phyloP scores from a whole-genome alignment of 345 rosid genomes.

The Lepidium africanum region DNA sequence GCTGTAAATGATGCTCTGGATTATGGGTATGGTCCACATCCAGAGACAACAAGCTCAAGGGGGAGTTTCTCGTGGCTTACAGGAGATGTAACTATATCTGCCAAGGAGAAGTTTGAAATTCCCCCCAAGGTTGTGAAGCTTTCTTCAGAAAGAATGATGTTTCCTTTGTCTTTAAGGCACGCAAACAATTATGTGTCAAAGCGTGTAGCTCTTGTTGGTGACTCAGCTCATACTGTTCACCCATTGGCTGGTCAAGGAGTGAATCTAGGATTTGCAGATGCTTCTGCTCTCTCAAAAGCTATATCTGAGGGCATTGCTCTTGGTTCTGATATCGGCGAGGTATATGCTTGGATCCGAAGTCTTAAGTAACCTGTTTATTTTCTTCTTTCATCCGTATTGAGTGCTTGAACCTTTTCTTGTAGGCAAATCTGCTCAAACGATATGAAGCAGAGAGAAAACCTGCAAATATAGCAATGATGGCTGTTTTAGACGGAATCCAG shows the following conservation, averaged over 20 bases:
- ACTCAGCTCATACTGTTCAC: conserved; percentile 93
- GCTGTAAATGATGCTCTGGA: conserved; percentile 76
- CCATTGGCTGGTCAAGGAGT: conserved; percentile 99
- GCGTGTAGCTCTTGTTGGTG: conserved; percentile 72
- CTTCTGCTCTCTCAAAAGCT: conserved; percentile 60
- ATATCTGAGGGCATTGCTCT: conserved; percentile 72
- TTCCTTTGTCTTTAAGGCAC: conserved; percentile 78
- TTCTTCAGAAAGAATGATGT: conserved; percentile 76
- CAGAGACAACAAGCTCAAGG: conserved; percentile 44
- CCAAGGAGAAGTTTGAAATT: conserved; percentile 56
- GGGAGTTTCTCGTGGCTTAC: conserved; percentile 55
- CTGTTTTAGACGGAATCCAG: conserved; percentile 80
- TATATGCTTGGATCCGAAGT: conserved; percentile 15
- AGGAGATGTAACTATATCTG: conserved; percentile 34
- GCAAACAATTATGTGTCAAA: conserved; percentile 61
- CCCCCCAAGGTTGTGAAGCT: conserved; percentile 75
- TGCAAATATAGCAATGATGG: conserved; percentile 78
- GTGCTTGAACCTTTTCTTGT: not conserved
- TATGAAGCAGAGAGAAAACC: conserved; percentile 85
- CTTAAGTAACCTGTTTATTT: not conserved
- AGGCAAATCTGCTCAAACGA: conserved; percentile 52
- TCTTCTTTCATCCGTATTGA: not conserved
- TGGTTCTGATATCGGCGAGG: conserved; percentile 86
- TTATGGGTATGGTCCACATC: conserved; percentile 78
- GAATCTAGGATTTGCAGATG: conserved; percentile 89